Base-by-base conservation (phyloP, 257 asterid genomes). In the Solanum clarkiae region DNA sequence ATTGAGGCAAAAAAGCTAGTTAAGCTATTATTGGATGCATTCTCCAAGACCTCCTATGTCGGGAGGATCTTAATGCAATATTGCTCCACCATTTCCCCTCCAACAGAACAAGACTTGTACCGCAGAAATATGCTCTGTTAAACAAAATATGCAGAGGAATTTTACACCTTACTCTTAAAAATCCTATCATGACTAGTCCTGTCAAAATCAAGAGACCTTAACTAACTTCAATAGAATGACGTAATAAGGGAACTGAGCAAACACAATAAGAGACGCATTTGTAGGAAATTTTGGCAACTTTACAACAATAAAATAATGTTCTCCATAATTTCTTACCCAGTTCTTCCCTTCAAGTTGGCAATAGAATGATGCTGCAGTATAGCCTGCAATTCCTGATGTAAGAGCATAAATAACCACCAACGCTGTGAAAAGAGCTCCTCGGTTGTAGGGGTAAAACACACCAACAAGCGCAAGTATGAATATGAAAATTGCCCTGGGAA, bases 401-500 rank as follows among this genome's bases (percentile, higher is more conserved):
- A 87, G 88, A 17, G 90, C 90, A 36, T 87, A 87, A 77, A 87
- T 87, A 69, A 87, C 86, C 60, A 87, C 81, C 88, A 87, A 82
- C 53, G 90, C 90, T 18, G 90, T 82, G 68, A 87, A 87, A 42
- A 87, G 81, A 63, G 90, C 87, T 87, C 90, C 90, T 17, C 90
- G 85, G 60, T 87, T 87, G 85, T 85, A 87, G 12, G 90, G 90
- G 86, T 87, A 87, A 62, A 87, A 87, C 2, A 87, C 90, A 42
- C 90, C 90, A 68, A 87, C 88, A 32, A 87, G 88, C 6, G 88
- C 90, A 60, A 88, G 86, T 22, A 83, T 53, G 11, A 88, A 88
- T 63, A 88, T 88, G 74, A 82, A 85, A 66, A 88, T 84, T 54
- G 90, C 72, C 57, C 90, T 88, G 88, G 20, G 60, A 72, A 84